Percentiles rank a stretch among this genome's conserved stretches.
Evolutionary conservation across 1,284 basidiomycete genomes (phyloP).

Genomic region (Rhodotorula sp.): DNA sequence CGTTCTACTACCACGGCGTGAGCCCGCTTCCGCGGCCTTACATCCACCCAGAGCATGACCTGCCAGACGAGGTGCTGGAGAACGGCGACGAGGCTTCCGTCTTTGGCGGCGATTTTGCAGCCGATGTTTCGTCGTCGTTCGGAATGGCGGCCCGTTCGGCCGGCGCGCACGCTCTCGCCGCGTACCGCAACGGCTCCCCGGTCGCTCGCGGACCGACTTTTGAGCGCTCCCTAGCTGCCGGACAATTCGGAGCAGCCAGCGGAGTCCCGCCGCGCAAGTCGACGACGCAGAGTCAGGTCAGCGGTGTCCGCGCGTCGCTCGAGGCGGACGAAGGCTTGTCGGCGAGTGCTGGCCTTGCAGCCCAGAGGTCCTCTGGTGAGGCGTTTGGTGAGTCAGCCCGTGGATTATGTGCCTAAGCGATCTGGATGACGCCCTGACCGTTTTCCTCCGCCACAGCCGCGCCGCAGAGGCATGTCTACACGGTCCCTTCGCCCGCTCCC

Average conservation of each 20-base stretch:
- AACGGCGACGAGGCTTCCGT: constrained; percentile 8
- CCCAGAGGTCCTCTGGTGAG: too few species aligned
- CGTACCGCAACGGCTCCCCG: neutral
- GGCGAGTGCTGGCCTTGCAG: too few species aligned
- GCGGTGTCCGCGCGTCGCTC: neutral
- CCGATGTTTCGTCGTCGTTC: neutral
- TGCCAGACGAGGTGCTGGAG: constrained; percentile 9
- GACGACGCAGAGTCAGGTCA: neutral
- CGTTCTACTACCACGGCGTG: constrained; percentile 8
- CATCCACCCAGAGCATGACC: constrained; percentile 16
- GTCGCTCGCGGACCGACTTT: neutral
- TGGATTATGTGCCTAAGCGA: too few species aligned
- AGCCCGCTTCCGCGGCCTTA: constrained; percentile 8
- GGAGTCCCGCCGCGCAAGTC: neutral
- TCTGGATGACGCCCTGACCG: too few species aligned
- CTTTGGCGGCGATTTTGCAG: neutral
- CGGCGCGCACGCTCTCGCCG: neutral
- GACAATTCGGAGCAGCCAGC: too few species aligned
- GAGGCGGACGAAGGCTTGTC: too few species aligned
- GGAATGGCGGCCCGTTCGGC: neutral
- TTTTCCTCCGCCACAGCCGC: too few species aligned
- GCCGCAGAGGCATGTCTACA: too few species aligned
- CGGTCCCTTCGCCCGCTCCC: too few species aligned
- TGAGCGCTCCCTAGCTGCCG: too few species aligned
- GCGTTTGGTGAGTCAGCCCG: too few species aligned